Evolutionary conservation across 495 filamentous ascomycete genomes (phyloP).

Genomic region (Clavariopsis aquatica): DNA sequence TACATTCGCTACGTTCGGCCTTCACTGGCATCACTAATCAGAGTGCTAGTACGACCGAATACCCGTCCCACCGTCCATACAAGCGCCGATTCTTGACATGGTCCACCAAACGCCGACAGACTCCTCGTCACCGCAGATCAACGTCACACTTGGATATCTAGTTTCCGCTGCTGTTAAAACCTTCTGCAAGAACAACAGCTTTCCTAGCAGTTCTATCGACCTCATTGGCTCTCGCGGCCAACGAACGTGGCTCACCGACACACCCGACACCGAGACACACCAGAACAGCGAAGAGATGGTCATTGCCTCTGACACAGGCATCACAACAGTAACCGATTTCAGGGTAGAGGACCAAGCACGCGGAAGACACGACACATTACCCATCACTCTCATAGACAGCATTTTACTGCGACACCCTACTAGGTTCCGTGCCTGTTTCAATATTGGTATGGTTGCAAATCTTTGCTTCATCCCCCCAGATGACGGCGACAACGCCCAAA

Average conservation of each 20-base stretch:
- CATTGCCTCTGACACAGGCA: slow-evolving; percentile 13
- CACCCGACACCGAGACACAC: background rate
- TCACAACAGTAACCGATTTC: slow-evolving; percentile 18
- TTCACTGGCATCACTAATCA: background rate
- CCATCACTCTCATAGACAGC: background rate
- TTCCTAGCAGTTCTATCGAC: slow-evolving; percentile 8
- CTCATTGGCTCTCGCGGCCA: background rate
- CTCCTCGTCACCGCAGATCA: background rate
- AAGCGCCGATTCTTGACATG: slow-evolving; percentile 7
- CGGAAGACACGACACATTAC: background rate
- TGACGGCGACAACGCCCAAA: background rate
- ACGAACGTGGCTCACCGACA: background rate
- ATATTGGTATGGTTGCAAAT: slow-evolving; percentile 9
- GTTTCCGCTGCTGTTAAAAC: background rate
- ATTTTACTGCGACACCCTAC: slow-evolving; percentile 3
- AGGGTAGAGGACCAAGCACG: background rate
- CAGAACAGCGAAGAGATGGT: background rate
- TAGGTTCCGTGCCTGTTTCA: slow-evolving; percentile 13
- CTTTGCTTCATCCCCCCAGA: slow-evolving; percentile 12
- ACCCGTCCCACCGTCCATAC: background rate
- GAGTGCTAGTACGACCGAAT: slow-evolving; percentile 6
- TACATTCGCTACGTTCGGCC: background rate
- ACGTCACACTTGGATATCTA: slow-evolving; percentile 9
- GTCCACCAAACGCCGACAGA: background rate
- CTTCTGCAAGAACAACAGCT: slow-evolving; percentile 13